Conservation (phyloP, 2,329 filamentous ascomycete genomes). For the Penicillium brevicompactum region DNA sequence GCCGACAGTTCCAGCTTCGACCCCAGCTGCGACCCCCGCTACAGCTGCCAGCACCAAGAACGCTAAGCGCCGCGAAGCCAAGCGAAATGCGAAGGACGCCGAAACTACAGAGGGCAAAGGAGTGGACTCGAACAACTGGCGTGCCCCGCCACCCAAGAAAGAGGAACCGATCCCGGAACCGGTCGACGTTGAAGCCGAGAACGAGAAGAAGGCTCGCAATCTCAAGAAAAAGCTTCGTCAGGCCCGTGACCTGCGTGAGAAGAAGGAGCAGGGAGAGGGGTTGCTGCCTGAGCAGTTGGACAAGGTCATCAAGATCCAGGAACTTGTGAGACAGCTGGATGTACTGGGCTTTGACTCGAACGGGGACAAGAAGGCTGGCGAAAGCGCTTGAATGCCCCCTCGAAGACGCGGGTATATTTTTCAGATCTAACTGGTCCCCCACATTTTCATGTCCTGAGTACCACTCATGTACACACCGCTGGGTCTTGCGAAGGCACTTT, state of each 20-base stretch:
- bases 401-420: not conserved
- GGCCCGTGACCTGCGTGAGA: slow-evolving; percentile 83
- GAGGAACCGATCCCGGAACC: slow-evolving; percentile 38
- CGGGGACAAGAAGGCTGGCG: slow-evolving; percentile 60
- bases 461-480: not conserved
- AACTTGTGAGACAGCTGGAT: slow-evolving; percentile 86
- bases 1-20: not conserved
- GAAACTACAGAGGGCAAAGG: slow-evolving; percentile 43
- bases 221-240: slow-evolving; percentile 94
- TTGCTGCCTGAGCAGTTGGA: slow-evolving; percentile 92
- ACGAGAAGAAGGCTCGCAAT: slow-evolving; percentile 89
- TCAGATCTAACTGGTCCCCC: not conserved
- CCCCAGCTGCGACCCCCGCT: not conserved
- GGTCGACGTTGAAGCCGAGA: slow-evolving; percentile 72
- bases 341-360: slow-evolving; percentile 80
- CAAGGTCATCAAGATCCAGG: slow-evolving; percentile 96
- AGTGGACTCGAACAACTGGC: slow-evolving; percentile 35
- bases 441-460: not conserved
- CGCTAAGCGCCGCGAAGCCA: slow-evolving; percentile 73
- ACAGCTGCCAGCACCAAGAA: slow-evolving; percentile 75
- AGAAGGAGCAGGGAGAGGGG: slow-evolving; percentile 82
- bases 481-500: not conserved
- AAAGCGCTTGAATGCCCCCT: slow-evolving; percentile 9
- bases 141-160: slow-evolving; percentile 26
- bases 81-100: slow-evolving; percentile 63